Percentiles rank a stretch among this genome's conserved stretches.
These are phyloP conservation scores for Cercospora sp. DNA, from an alignment of 2,329 filamentous ascomycete species.

Conservation along the genomic window DNA sequence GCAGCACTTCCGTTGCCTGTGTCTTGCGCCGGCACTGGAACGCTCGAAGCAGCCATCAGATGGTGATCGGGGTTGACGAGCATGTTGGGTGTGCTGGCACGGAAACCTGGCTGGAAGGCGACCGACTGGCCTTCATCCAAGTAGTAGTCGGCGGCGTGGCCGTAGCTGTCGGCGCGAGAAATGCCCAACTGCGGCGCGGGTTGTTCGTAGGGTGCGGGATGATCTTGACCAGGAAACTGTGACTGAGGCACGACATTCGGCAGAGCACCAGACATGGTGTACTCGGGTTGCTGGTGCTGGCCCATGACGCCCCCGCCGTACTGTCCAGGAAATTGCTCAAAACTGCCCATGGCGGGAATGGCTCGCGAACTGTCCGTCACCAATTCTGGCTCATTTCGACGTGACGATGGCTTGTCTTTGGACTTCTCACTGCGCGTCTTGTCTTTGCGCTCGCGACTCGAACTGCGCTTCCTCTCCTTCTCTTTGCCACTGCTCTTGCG, in stretches of 20 bases:
- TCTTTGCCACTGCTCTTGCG: conserved; percentile 36
- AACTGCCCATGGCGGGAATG: conserved; percentile 34
- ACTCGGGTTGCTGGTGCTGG: conserved; percentile 10
- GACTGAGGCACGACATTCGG: conserved; percentile 30
- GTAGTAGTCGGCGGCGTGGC: conserved; percentile 63
- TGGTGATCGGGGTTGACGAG: conserved; percentile 58
- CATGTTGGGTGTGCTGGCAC: conserved; percentile 54
- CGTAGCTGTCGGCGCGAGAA: conserved; percentile 45
- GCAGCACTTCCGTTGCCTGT: conserved; percentile 61
- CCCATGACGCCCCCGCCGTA: conserved; percentile 28
- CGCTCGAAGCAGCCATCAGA: conserved; percentile 54
- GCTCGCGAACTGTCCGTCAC: conserved; percentile 27
- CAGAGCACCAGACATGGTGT: conserved; percentile 36
- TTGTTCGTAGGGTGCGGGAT: conserved; percentile 38
- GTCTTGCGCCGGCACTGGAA: conserved; percentile 57
- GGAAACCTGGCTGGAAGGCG: conserved; percentile 59
- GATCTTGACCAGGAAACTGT: conserved; percentile 62
- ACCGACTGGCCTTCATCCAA: conserved; percentile 63
- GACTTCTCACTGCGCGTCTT: conserved; percentile 24
- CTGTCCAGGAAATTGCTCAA: conserved; percentile 38
- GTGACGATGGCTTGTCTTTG: conserved; percentile 23
- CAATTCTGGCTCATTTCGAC: conserved; percentile 19
- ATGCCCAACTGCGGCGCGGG: conserved; percentile 26
- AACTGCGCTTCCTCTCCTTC: conserved; percentile 35
- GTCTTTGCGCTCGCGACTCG: conserved; percentile 27